Base-by-base conservation (phyloP, 176 grass and related monocot species). In the Pharus latifolius region DNA sequence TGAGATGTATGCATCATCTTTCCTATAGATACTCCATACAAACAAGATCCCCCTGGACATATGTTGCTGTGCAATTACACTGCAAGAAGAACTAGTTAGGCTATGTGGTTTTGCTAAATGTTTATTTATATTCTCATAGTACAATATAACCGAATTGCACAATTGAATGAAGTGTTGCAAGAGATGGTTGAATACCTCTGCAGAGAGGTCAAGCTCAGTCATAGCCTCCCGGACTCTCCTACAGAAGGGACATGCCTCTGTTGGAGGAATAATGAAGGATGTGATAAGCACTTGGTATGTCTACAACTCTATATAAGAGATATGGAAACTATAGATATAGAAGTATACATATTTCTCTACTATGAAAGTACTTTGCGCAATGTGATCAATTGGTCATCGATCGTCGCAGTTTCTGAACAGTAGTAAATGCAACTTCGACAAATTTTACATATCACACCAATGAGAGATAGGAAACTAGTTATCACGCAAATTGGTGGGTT, bases 201-300 rank as follows among this genome's bases (percentile, higher is more conserved):
- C 78, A 26, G 87, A 85, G 67, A 98, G 81, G 75, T 98, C 90
- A 56, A 98, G 84, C 74, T 98, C 95, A 18, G 95, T 98, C 75
- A 98, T 63, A 55, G 95, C 87, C 83, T 98, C 95, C 11, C 95
- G 80, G 10, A 91, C 95, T 68, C 95, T 91, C 85, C 87, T 91
- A 83, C 95, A 94, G 75, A 93, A 98, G 47, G 95, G 90, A 19
- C 95, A 98, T 75, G 95, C 95, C 81, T 98, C 95, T 98, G 41
- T 83, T 24, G 58, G 33, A 93, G 74, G 49, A 32, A 47, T 6
- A 88, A 49, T 22, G 7, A 53, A 68, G 19, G 18, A 67, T 40
- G 4, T 10, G 12, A 45, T 69, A 56, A 85, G 66, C 22, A 60
- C 4, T 24, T 32, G 10, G 20, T 2, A 6, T 7, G 25, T 25